Evolutionary conservation across 352 stramenopile genomes (phyloP).

Genomic region (Phytophthora lateralis): DNA sequence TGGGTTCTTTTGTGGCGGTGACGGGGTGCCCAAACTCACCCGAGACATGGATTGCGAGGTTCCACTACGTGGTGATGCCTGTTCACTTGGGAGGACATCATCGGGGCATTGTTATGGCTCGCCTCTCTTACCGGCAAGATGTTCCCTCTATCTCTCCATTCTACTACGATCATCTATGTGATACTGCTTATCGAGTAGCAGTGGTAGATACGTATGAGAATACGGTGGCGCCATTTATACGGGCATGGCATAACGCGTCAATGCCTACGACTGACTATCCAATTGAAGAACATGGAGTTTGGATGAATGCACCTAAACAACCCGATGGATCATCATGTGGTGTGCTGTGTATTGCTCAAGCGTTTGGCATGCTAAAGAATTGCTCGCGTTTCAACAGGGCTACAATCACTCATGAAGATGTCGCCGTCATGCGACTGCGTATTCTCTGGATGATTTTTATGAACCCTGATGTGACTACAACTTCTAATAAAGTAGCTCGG

Average conservation of each 20-base stretch:
- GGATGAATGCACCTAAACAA: slow-evolving; percentile 3
- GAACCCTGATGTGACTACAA: slow-evolving; percentile 1
- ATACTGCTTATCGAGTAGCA: not conserved
- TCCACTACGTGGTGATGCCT: slow-evolving; percentile 5
- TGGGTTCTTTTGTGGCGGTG: not conserved
- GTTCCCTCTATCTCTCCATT: not conserved
- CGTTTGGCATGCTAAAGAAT: not conserved
- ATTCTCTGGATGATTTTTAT: slow-evolving; percentile 6
- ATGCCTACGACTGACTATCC: not conserved
- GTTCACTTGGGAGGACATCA: slow-evolving; percentile 5
- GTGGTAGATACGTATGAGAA: slow-evolving; percentile 1
- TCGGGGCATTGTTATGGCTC: slow-evolving; percentile 3
- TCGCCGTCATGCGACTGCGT: slow-evolving; percentile 1
- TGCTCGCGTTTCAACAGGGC: not conserved
- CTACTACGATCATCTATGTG: slow-evolving; percentile 9
- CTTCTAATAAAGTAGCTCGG: not conserved
- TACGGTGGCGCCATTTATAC: not conserved
- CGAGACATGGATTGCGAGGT: not conserved
- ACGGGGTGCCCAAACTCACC: not conserved
- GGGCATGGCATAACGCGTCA: not conserved
- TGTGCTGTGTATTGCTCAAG: slow-evolving; percentile 6
- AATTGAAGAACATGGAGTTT: not conserved
- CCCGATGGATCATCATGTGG: slow-evolving; percentile 9
- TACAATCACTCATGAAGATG: not conserved
- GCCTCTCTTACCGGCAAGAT: not conserved